Base-by-base conservation (phyloP, 495 filamentous ascomycete species). In the Astrocystis sublimbata region DNA sequence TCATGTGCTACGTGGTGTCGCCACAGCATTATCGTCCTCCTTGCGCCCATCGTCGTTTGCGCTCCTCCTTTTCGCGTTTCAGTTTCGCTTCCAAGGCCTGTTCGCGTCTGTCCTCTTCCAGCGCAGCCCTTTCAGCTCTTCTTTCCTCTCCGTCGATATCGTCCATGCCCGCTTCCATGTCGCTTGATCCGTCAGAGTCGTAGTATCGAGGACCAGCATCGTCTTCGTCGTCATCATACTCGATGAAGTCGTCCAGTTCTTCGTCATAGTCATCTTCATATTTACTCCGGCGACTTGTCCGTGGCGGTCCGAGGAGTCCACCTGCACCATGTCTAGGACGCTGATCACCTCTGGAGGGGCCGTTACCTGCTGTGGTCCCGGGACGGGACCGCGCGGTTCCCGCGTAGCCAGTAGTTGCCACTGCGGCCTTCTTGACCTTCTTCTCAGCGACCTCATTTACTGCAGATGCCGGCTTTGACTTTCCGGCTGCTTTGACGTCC, bases 131-230 rank as follows among this genome's bases (percentile, higher is more conserved):
- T 36, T 79, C 76, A 7, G 85, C 84, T 26, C 70, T 61, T 45
- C 76, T 77, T 62, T 88, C 85, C 65, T 88, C 85, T 33, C 81
- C 78, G 36, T 86, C 78, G 15, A 88, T 83, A 53, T 87, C 85
- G 17, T 79, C 78, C 10, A 83, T 54, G 2, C 83, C 84, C 5
- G 85, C 85, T 68, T 88, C 85, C 85, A 88, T 88, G 64, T 88
- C 85, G 5, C 82, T 84, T 17, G 78, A 81, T 7, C 49, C 75
- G 31, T 81, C 82, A 1, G 78, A 82, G 31, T 76, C 79, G 36
- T 81, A 78, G 43, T 81, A 79, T 19, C 72, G 65, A 10, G 62
- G 67, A 3, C 66, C 66, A 6, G 72, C 72, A 23, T 82, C 78
- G 0, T 77, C 75, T 31, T 79, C 78, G 4, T 84, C 82, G 7